phyloP scores from a whole-genome alignment of 2,329 filamentous ascomycete species.

The Pestalotiopsis sp. region DNA sequence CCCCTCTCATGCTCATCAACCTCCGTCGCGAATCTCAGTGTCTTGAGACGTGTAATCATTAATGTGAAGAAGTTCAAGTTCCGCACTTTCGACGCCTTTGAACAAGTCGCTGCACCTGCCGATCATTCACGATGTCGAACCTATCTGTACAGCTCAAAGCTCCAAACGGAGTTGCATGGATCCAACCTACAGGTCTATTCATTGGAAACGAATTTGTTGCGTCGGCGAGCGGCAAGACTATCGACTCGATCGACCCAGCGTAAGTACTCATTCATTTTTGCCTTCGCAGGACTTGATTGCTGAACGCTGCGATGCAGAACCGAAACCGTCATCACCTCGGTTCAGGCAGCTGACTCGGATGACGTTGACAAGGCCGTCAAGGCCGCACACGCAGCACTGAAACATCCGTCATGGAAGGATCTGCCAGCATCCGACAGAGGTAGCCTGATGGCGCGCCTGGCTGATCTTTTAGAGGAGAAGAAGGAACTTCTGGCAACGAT shows the following conservation, averaged over 20 bases:
- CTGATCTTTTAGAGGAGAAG: slow-evolving; percentile 70
- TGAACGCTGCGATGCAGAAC: slow-evolving; percentile 22
- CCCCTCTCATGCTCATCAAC: too few relatives aligned
- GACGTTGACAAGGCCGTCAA: slow-evolving; percentile 70
- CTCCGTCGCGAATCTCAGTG: too few relatives aligned
- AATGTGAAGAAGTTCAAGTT: background rate
- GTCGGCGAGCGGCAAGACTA: slow-evolving; percentile 58
- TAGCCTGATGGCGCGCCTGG: slow-evolving; percentile 69
- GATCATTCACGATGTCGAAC: slow-evolving; percentile 28
- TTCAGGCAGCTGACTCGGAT: slow-evolving; percentile 65
- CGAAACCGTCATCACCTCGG: slow-evolving; percentile 65
- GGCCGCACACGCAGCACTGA: slow-evolving; percentile 71
- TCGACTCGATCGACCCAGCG: slow-evolving; percentile 70
- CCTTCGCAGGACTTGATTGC: background rate
- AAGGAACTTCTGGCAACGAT: slow-evolving; percentile 48
- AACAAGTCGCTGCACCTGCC: background rate
- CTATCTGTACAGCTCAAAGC: slow-evolving; percentile 62
- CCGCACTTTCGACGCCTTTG: background rate
- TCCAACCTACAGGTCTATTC: slow-evolving; percentile 69
- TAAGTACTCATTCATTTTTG: slow-evolving; percentile 34
- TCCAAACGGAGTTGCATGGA: slow-evolving; percentile 70
- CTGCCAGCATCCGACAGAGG: slow-evolving; percentile 69
- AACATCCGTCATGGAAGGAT: slow-evolving; percentile 69
- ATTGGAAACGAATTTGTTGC: slow-evolving; percentile 76
- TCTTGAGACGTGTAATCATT: too few relatives aligned